phyloP scores from a whole-genome alignment of 2,329 filamentous ascomycete genomes.

The Pyricularia grisea region DNA sequence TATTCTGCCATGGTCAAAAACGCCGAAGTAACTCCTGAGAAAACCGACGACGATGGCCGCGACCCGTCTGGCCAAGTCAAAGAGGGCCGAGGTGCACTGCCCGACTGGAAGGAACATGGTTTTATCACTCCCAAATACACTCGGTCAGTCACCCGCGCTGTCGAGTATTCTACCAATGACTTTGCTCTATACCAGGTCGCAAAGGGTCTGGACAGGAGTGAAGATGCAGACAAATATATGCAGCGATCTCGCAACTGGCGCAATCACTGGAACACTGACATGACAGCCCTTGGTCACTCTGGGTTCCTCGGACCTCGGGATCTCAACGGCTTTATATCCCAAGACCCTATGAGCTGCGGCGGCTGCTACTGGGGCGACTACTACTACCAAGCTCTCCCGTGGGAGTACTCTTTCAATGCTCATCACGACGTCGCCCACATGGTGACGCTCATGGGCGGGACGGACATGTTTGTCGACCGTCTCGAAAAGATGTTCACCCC shows the following conservation, averaged over 20 bases:
- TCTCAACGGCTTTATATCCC: conserved; percentile 21
- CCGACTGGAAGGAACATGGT: conserved; percentile 56
- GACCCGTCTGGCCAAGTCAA: conserved; percentile 53
- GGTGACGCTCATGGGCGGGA: conserved; percentile 44
- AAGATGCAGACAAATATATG: conserved; percentile 52
- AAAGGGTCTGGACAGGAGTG: conserved; percentile 36
- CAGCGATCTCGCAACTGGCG: conserved; percentile 58
- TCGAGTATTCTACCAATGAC: conserved; percentile 58
- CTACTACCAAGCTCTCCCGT: conserved; percentile 49
- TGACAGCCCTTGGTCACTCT: conserved; percentile 47
- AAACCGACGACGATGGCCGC: conserved; percentile 43
- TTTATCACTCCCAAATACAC: conserved; percentile 58
- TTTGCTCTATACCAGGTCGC: conserved; percentile 59
- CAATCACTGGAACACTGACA: conserved; percentile 58
- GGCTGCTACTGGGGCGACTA: conserved; percentile 57
- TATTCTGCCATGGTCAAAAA: conserved; percentile 57
- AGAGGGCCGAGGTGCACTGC: conserved; percentile 58
- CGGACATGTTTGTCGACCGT: conserved; percentile 41
- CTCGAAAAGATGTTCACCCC: conserved; percentile 53
- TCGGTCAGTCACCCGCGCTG: conserved; percentile 53
- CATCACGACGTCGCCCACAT: conserved; percentile 53
- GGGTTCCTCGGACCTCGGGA: conserved; percentile 57
- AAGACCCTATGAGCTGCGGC: conserved; percentile 48
- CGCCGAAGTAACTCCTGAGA: conserved; percentile 52
- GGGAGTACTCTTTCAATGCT: conserved; percentile 59